Evolutionary conservation across 1,284 basidiomycete species (phyloP), one percentile per base, ranked within the genome.

Genomic region (Pseudozyma sp.): DNA sequence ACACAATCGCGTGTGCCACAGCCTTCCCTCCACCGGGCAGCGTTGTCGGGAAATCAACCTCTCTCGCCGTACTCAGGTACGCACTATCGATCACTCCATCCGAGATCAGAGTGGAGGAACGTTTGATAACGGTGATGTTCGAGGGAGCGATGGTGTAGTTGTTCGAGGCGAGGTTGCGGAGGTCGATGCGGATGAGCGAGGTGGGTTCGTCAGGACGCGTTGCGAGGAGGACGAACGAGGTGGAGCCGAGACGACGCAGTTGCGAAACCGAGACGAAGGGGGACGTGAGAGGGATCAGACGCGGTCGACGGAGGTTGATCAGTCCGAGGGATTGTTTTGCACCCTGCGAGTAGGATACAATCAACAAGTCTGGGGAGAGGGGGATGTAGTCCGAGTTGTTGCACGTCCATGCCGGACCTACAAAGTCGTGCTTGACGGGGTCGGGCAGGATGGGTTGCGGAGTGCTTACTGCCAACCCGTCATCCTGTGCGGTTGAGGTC

Each of bases 371-470:
- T 2, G 68, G 53, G 8, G 61, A 61, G 11, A 80, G 77, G 11
- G 67, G 54, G 35, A 67, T 65, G 54, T 68, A 78, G 47, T 55
- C 51, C 16, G 75, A 79, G 39, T 47, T 17, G 87, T 88, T 43
- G 85, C 87, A 48, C 74, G 83, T n/a, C 89, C 90, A 92, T 42
- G 87, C 85, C 0, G 90, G 89, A 10, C 79, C 81, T 11, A 86
- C 87, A 78, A 91, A 92, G 75, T 92, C 92, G 51, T 88, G 79
- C 11, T 85, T 72, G 3, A 89, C 56, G 0, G 89, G 86, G 29
- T 85, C 63, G 0, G 86, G 69, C 9, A 92, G 86, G 2, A 90
- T 83, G 1, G 62, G 39, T 8, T 40, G 50, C 4, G 62, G 45
- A 5, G 34, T 17, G 43, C 43, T 44, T 7, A 71, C 35, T 11